Evolutionary conservation across 495 filamentous ascomycete species (phyloP).

Genomic region (Bombardia bombarda): DNA sequence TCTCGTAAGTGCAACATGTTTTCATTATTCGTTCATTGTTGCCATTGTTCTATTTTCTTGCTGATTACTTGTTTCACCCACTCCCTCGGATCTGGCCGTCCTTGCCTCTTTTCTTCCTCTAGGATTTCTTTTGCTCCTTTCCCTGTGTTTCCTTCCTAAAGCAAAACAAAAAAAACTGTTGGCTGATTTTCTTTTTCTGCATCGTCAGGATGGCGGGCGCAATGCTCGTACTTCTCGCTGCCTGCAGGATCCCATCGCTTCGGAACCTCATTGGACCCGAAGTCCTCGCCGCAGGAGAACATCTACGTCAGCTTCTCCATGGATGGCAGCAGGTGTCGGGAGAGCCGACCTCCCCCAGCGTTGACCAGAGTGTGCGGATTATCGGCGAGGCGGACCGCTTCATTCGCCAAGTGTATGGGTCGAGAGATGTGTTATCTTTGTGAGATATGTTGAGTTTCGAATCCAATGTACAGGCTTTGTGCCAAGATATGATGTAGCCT

Average conservation of each 20-base stretch:
- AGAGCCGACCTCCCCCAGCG: constrained; percentile 23
- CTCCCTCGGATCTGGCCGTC: too few species aligned
- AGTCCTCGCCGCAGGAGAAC: constrained; percentile 19
- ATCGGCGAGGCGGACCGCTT: constrained; percentile 24
- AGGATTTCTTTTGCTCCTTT: not conserved
- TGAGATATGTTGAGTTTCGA: not conserved
- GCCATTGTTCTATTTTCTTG: not conserved
- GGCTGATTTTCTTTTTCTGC: too few species aligned
- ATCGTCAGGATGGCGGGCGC: constrained; percentile 28
- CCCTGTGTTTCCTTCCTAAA: too few species aligned
- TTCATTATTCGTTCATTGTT: not conserved
- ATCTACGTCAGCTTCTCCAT: constrained; percentile 17
- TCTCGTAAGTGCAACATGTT: constrained; percentile 42
- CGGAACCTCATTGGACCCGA: constrained; percentile 15
- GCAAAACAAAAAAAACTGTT: not conserved
- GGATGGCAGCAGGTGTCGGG: constrained; percentile 19
- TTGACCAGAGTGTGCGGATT: constrained; percentile 24
- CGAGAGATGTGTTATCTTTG: not conserved
- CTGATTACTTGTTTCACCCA: too few species aligned
- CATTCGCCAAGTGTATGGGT: constrained; percentile 14
- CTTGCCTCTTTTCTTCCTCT: too few species aligned
- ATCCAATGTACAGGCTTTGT: too few species aligned
- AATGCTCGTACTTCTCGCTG: constrained; percentile 26
- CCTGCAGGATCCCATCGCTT: constrained; percentile 14
- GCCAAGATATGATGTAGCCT: too few species aligned